Evolutionary conservation across 768 basidiomycete species (phyloP).

Genomic region (Mycena kentingensis): DNA sequence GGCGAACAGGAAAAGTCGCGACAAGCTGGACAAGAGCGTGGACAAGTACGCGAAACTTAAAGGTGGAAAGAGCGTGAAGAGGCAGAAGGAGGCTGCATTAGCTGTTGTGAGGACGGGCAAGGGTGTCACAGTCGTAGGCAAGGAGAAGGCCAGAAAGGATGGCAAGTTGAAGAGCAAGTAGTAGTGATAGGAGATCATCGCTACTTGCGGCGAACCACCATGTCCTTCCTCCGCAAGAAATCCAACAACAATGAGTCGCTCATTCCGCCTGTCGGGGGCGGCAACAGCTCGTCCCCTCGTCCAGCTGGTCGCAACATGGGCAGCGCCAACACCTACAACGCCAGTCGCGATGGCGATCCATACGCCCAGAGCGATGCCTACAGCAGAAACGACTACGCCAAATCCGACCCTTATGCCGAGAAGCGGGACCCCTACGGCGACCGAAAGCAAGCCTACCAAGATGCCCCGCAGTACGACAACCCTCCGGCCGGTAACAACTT

Average conservation of each 20-base stretch:
- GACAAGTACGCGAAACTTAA: constrained; percentile 63
- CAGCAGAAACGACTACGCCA: constrained; percentile 26
- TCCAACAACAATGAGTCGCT: constrained; percentile 61
- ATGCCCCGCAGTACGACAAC: too few relatives aligned
- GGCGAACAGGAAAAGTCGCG: constrained; percentile 65
- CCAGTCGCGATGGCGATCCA: constrained; percentile 70
- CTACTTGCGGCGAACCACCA: constrained; percentile 31
- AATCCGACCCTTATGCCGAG: constrained; percentile 17
- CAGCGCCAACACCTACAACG: constrained; percentile 58
- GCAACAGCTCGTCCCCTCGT: constrained; percentile 39
- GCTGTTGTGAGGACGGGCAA: constrained; percentile 82
- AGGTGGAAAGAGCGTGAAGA: constrained; percentile 59
- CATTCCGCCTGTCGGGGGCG: constrained; percentile 67
- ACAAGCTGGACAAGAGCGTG: constrained; percentile 62
- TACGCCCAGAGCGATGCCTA: constrained; percentile 40
- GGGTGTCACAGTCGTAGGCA: constrained; percentile 88
- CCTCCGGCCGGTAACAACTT: constrained; percentile 5
- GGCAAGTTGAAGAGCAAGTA: constrained; percentile 32
- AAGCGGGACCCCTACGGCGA: constrained; percentile 16
- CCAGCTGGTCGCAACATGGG: constrained; percentile 46
- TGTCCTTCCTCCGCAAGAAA: constrained; percentile 74
- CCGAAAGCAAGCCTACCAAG: constrained; percentile 10
- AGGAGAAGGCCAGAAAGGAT: constrained; percentile 49
- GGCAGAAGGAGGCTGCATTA: constrained; percentile 83
- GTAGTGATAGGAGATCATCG: constrained; percentile 6